These are phyloP conservation scores for Allium fistulosum DNA, from an alignment of 106 monocot species.

Conservation along the genomic window DNA sequence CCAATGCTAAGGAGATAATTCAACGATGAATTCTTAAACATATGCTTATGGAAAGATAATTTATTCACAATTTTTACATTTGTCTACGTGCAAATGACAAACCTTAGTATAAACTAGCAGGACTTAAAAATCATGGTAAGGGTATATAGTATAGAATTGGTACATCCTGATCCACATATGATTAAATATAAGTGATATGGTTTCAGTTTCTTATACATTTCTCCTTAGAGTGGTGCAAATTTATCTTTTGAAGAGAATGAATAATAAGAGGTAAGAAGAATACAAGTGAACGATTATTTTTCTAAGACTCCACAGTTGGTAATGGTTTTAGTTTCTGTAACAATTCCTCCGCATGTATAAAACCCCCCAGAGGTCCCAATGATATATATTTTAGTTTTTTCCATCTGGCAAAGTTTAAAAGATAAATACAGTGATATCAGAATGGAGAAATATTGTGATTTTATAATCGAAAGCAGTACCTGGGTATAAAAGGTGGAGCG, in stretches of 20 bases:
- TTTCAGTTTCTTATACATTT: too few relatives aligned
- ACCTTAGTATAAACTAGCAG: too few relatives aligned
- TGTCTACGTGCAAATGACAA: too few relatives aligned
- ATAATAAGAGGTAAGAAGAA: background rate
- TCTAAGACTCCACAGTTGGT: background rate
- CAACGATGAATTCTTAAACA: too few relatives aligned
- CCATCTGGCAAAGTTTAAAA: slow-evolving; percentile 44
- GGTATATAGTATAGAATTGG: background rate
- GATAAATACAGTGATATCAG: background rate
- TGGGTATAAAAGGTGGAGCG: slow-evolving; percentile 64
- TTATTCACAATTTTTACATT: too few relatives aligned
- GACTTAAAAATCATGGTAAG: too few relatives aligned
- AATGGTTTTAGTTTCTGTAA: slow-evolving; percentile 52
- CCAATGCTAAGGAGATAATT: too few relatives aligned
- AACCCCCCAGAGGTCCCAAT: slow-evolving; percentile 59
- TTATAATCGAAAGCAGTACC: slow-evolving; percentile 21
- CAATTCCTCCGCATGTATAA: slow-evolving; percentile 54
- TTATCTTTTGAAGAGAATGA: background rate
- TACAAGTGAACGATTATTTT: background rate
- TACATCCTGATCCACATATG: background rate
- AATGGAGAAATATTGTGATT: background rate
- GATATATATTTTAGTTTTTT: slow-evolving; percentile 53
- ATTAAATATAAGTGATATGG: too few relatives aligned
- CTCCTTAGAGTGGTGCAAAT: too few relatives aligned
- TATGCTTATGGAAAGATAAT: too few relatives aligned